A percentile compares a stretch with the other conserved stretches of the same genome.
Evolutionary conservation across 495 filamentous ascomycete genomes (phyloP).

Genomic region (Trichoderma gamsii): DNA sequence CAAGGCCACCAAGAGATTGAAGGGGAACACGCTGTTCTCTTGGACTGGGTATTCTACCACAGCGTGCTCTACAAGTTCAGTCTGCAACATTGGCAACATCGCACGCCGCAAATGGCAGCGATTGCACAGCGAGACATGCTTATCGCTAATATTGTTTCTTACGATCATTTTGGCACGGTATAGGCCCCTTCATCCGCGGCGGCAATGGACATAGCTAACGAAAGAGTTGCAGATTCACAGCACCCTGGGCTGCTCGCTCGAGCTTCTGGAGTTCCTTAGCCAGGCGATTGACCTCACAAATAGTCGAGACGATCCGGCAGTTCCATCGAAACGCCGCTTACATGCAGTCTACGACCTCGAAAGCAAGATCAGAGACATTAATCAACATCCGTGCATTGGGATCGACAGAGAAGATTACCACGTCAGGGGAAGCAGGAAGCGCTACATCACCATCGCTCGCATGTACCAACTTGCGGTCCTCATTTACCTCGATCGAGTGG

Average conservation of each 20-base stretch:
- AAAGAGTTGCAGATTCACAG: background rate
- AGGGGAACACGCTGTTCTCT: constrained; percentile 23
- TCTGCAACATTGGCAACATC: constrained; percentile 25
- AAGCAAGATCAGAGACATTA: background rate
- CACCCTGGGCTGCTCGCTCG: background rate
- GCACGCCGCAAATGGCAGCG: background rate
- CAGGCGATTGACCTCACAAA: background rate
- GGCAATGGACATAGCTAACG: background rate
- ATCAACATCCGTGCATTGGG: background rate
- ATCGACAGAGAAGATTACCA: constrained; percentile 11
- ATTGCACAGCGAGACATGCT: background rate
- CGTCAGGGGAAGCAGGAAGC: background rate
- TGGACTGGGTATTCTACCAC: constrained; percentile 36
- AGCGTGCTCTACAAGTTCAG: constrained; percentile 32
- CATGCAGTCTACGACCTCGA: background rate
- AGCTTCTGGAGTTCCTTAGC: background rate
- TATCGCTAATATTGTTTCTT: background rate
- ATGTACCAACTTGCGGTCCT: constrained; percentile 11
- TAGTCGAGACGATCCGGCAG: background rate
- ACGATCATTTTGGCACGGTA: background rate
- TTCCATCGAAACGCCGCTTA: background rate
- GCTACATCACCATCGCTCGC: background rate
- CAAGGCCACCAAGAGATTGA: constrained; percentile 11
- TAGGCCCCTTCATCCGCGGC: background rate
- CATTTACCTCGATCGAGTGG: constrained; percentile 8